Base-by-base conservation (phyloP, 352 stramenopile species). In the Peronospora tabacina region DNA sequence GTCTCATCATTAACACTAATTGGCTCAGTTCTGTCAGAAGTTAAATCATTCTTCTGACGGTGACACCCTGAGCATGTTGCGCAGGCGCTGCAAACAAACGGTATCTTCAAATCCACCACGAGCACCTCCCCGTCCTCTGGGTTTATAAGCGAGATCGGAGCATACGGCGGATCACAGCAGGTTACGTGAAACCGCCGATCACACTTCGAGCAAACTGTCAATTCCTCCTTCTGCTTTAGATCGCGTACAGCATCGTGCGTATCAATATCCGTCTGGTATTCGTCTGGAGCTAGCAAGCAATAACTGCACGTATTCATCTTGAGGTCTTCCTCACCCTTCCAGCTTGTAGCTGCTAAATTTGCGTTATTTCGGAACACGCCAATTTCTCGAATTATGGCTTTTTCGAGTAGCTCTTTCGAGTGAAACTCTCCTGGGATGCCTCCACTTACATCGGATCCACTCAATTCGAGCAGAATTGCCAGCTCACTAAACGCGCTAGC, bases 101-200 rank as follows among this genome's bases (percentile, higher is more conserved):
- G 71, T n/a, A 72, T 58, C 24, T 77, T 67, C 11, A 89, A 52
- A 40, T 90, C 75, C 7, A 72, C 68, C 2, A 87, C 58, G 5
- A 91, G 55, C 5, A 86, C 63, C 11, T 52, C 59, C 0, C 68
- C 65, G 33, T 88, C 68, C 13, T 87, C 75, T 34, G 65, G 57
- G 8, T 68, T 82, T 11, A 83, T 36, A 9, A 90, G 52, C 9
- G 78, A 75, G 13, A 78, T 75, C 5, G 58, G 54, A 4, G 77
- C 66, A 50, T 88, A 63, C 5, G 83, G 83, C 3, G 81, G 82
- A 49, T 91, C 79, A 37, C 79, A 89, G 41, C 83, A 94, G n/a
- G 71, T 79, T 1, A 51, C 36, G 55, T 94, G 83, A 22, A 80
- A 92, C 1, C 52, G 45, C 9, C 57, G 49, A 5, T 63, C 20